Base-by-base conservation (phyloP, 202 grass and related monocot species). In the Carex arenaria region DNA sequence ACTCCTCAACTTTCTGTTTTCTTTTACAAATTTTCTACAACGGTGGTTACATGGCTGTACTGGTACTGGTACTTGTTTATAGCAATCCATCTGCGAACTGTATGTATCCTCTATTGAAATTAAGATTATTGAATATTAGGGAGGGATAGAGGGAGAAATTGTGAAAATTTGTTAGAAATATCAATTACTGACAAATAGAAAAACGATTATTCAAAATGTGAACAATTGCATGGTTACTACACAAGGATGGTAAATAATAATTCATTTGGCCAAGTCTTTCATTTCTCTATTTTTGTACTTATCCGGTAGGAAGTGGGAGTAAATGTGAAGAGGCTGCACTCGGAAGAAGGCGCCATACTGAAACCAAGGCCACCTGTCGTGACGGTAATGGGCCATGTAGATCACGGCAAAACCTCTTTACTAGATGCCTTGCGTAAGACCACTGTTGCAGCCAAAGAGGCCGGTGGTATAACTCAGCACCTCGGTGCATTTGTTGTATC, bases 331-430 rank as follows among this genome's bases (percentile, higher is more conserved):
- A 95, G 89, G 83, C 86, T 92, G 72, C 93, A 93, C 85, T 87
- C 89, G 61, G 88, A 88, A 87, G 88, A 89, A 81, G 90, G 92
- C 65, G 64, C 20, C 19, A 82, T 90, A 59, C 88, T 93, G 85
- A 80, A 86, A 64, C 72, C 96, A 82, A 85, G 96, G 22, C 86
- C 96, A 62, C 86, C 96, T 84, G 93, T 95, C 89, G 85, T 98
- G 85, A 95, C 96, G 6, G 91, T 98, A 61, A 95, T 98, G 93
- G 96, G 96, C 61, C 96, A 98, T 90, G 96, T 98, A 78, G 96
- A 98, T 81, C 96, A 98, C 89, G 96, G 96, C 31, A 98, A 98
- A 93, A 98, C 96, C 82, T 98, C 96, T 6, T 91, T 98, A 86
- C 84, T 98, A 52, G 96, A 98, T 83, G 90, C 96, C 70, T 86